Evolutionary conservation across 805 yeast species (phyloP), one percentile per base, ranked within the genome.

Genomic region (Candida glaebosa): DNA sequence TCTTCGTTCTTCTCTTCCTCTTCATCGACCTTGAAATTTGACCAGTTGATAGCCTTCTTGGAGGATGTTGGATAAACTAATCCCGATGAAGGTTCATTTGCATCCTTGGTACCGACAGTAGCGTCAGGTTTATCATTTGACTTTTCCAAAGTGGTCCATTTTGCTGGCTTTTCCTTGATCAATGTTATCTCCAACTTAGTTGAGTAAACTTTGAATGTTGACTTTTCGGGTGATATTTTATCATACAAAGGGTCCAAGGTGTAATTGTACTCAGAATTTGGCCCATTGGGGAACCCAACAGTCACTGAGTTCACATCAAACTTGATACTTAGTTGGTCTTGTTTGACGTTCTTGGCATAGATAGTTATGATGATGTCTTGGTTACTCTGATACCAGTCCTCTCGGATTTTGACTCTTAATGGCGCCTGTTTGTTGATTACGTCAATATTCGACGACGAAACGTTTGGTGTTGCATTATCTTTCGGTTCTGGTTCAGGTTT

Each of bases 131-230:
- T 42, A 12, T 39, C 46, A 1, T 53, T 56, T 3, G 60, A 41
- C 4, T 58, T 58, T 47, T 76, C 79, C 9, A 84, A 61, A 2
- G 69, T 47, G 22, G 70, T 64, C 95, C 95, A 86, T 39, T 77
- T 73, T 4, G 48, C 44, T 1, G 57, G 45, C 0, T 50, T 50
- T 7, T 54, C 57, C 56, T 89, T 89, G 18, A 35, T 55, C 31
- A 90, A 62, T n/a, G 58, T 58, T 6, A 89, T 56, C 59, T 91
- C 97, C 3, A 91, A 50, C 53, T 91, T 91, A 16, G 93, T 84
- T 1, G 82, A 67, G 52, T 77, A 81, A 2, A 89, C 75, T 9
- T 65, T 71, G 50, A 60, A 77, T 0, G 65, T 53, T 1, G 82
- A 74, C 16, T 62, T 48, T 0, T 54, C 57, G 1, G 80, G 65